Evolutionary conservation across 2,329 filamentous ascomycete species (phyloP), one percentile per base, ranked within the genome.

Genomic region (Exophiala calicioides): DNA sequence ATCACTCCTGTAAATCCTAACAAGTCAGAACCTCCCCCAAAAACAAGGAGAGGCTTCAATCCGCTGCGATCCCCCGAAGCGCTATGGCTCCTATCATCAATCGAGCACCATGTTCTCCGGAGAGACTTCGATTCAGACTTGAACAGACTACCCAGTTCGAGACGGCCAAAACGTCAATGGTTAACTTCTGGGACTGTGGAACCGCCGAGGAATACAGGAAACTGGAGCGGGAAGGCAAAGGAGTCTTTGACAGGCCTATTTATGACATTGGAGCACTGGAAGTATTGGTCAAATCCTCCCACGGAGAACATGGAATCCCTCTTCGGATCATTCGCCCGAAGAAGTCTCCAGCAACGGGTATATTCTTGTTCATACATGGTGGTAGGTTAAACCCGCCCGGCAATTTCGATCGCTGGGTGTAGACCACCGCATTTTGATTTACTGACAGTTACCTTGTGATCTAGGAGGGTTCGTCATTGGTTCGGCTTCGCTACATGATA

Each of bases 391-490:
- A n/a, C n/a, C n/a, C n/a, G n/a, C n/a, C n/a, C n/a, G n/a, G n/a
- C n/a, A n/a, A n/a, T n/a, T n/a, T n/a, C n/a, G n/a, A n/a, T n/a
- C n/a, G n/a, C n/a, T n/a, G n/a, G n/a, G n/a, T n/a, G n/a, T n/a
- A n/a, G n/a, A n/a, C n/a, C n/a, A n/a, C n/a, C n/a, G n/a, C 13
- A 4, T 16, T 9, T 16, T 33, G n/a, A 8, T 12, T 9, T 33
- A 16, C 15, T 33, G 13, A 33, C 9, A 33, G 9, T 33, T 10
- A 3, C 15, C 31, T 16, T n/a, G n/a, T n/a, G n/a, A n/a, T 33
- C 8, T 16, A 33, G 31, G 31, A 33, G 31, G 31, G 12, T 33
- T 33, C 13, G 31, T 33, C 31, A 33, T 33, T 16, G 31, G 31
- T 8, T 33, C 31, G 31, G 31, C 31, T 8, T 8, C 31, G 8